These are phyloP conservation scores for Chamaenerion angustifolium DNA, from an alignment of 345 rosid species.

Conservation along the genomic window DNA sequence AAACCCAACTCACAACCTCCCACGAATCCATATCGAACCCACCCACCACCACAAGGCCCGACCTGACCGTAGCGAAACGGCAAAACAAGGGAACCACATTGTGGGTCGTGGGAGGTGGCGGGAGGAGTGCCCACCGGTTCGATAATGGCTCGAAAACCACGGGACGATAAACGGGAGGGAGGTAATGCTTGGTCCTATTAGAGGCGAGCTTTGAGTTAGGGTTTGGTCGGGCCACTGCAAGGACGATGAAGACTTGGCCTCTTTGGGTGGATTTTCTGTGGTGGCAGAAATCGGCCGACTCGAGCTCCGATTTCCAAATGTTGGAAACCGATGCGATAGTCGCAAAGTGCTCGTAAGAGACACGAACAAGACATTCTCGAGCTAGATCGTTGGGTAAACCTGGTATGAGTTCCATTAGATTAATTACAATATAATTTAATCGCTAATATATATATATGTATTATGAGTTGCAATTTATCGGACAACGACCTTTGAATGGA, in stretches of 20 bases:
- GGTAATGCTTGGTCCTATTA: constrained; percentile 11
- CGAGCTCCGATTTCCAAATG: constrained; percentile 9
- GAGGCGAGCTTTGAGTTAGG: constrained; percentile 6
- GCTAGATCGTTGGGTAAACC: constrained; percentile 9
- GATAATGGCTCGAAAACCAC: constrained; percentile 34
- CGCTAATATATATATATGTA: neutral
- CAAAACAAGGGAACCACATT: constrained; percentile 52
- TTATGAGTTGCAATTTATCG: neutral
- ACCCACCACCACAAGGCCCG: constrained; percentile 52
- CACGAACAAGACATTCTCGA: constrained; percentile 7
- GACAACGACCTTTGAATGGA: neutral
- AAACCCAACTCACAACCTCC: constrained; percentile 41
- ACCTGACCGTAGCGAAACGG: constrained; percentile 36
- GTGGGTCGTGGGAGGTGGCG: constrained; percentile 33
- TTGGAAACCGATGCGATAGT: neutral
- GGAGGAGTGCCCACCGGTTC: constrained; percentile 39
- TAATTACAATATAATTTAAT: too few species aligned
- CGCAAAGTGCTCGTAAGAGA: neutral
- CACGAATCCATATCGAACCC: constrained; percentile 54
- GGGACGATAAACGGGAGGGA: constrained; percentile 25
- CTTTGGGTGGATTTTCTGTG: constrained; percentile 17
- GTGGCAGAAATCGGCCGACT: constrained; percentile 2
- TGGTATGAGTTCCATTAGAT: neutral
- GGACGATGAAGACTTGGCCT: constrained; percentile 32
- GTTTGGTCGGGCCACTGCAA: constrained; percentile 38